phyloP scores from a whole-genome alignment of 148 eudicot genomes.

The Dianthus caryophyllus region DNA sequence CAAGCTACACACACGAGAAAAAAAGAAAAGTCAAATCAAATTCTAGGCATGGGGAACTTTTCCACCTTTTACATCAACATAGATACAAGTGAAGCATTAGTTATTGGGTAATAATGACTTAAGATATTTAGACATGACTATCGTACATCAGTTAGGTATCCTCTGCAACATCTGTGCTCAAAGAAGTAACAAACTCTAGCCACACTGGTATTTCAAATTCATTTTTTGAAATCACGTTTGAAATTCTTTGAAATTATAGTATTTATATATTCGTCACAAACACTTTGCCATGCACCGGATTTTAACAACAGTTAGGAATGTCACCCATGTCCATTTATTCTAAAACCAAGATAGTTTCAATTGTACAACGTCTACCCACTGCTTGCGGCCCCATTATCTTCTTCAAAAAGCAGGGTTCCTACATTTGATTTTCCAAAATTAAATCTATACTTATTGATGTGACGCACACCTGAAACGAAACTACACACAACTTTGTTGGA shows the following conservation, averaged over 20 bases:
- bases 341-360: background rate
- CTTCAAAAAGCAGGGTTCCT: background rate
- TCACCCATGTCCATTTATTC: background rate
- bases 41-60: background rate
- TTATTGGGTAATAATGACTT: background rate
- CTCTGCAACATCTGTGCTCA: background rate
- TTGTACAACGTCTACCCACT: background rate
- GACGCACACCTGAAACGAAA: background rate
- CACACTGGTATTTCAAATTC: background rate
- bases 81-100: background rate
- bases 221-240: background rate
- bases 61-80: background rate
- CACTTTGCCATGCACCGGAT: constrained; percentile 1
- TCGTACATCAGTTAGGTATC: background rate
- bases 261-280: background rate
- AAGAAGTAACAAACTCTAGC: background rate
- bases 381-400: background rate
- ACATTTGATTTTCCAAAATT: background rate
- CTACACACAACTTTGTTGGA: background rate
- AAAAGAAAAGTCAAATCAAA: background rate
- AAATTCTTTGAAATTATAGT: background rate
- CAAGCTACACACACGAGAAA: too few species aligned
- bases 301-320: background rate
- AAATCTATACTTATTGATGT: background rate
- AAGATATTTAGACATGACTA: background rate